A percentile compares a stretch with the other conserved stretches of the same genome.
phyloP scores from a whole-genome alignment of 208 protist genomes.

The Angomonas deanei region DNA sequence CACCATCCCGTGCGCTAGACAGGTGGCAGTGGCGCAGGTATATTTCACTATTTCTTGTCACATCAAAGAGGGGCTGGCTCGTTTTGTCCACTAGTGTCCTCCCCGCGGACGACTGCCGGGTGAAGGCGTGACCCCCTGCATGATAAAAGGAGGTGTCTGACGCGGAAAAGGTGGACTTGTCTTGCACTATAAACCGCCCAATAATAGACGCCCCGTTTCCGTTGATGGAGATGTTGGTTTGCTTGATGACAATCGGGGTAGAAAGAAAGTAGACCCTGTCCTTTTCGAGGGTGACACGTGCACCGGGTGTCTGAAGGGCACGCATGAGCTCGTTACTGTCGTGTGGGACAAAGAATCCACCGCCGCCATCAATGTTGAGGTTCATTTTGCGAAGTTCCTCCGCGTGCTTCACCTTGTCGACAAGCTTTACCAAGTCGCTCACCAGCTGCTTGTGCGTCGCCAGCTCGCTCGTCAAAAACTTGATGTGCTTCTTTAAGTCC shows the following conservation, averaged over 20 bases:
- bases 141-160: constrained; percentile 20
- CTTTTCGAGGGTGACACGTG: constrained; percentile 44
- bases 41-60: constrained; percentile 26
- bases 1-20: constrained; percentile 53
- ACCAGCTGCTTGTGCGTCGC: constrained; percentile 17
- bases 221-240: constrained; percentile 39
- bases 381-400: constrained; percentile 19
- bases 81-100: background rate
- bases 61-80: constrained; percentile 29
- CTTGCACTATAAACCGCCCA: constrained; percentile 25
- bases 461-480: constrained; percentile 11
- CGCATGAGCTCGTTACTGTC: constrained; percentile 29
- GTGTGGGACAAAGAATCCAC: constrained; percentile 42
- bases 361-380: constrained; percentile 19
- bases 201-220: constrained; percentile 51
- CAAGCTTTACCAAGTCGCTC: constrained; percentile 16
- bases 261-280: constrained; percentile 32
- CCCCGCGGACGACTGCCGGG: constrained; percentile 1
- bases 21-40: constrained; percentile 34
- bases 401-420: constrained; percentile 16
- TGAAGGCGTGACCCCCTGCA: constrained; percentile 2
- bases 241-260: constrained; percentile 22
- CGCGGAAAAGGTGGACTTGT: constrained; percentile 32
- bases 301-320: constrained; percentile 38
- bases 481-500: background rate